phyloP scores from a whole-genome alignment of 2,329 filamentous ascomycete genomes.

The Aspergillus sergii region DNA sequence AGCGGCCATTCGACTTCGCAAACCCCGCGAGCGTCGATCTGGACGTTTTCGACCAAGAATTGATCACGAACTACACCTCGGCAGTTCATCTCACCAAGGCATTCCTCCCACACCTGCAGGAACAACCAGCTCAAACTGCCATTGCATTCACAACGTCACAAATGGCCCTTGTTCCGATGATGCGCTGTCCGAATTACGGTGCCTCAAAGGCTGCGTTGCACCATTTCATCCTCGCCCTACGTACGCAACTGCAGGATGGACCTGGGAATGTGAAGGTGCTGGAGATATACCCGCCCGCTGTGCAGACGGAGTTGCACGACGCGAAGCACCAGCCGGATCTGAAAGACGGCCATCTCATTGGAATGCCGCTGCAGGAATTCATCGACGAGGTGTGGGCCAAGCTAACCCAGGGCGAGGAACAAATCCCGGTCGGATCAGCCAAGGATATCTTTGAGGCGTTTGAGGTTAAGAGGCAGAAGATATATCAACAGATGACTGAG shows the following conservation, averaged over 20 bases:
- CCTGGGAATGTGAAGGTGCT: conserved; percentile 54
- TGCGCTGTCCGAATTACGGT: conserved; percentile 55
- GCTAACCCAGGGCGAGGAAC: conserved; percentile 52
- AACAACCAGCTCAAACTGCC: conserved; percentile 45
- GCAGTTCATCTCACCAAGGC: conserved; percentile 53
- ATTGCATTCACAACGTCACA: conserved; percentile 55
- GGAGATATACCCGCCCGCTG: conserved; percentile 58
- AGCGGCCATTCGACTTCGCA: conserved; percentile 53
- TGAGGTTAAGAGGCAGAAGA: conserved; percentile 52
- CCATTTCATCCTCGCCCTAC: conserved; percentile 55
- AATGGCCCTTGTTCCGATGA: conserved; percentile 53
- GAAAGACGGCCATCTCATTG: conserved; percentile 52
- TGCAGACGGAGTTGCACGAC: conserved; percentile 61
- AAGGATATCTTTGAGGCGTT: conserved; percentile 47
- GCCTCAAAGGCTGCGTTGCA: conserved; percentile 60
- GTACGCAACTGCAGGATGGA: conserved; percentile 50
- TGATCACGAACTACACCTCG: conserved; percentile 55
- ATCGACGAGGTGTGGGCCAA: conserved; percentile 52
- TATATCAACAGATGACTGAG: conserved; percentile 33
- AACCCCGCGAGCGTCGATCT: conserved; percentile 53
- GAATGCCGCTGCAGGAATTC: conserved; percentile 58
- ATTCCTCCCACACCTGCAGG: conserved; percentile 54
- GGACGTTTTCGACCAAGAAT: conserved; percentile 45
- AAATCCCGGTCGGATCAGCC: conserved; percentile 54
- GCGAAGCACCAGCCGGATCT: conserved; percentile 58